Base-by-base conservation (phyloP, 768 basidiomycete genomes). In the Mycena latifolia region DNA sequence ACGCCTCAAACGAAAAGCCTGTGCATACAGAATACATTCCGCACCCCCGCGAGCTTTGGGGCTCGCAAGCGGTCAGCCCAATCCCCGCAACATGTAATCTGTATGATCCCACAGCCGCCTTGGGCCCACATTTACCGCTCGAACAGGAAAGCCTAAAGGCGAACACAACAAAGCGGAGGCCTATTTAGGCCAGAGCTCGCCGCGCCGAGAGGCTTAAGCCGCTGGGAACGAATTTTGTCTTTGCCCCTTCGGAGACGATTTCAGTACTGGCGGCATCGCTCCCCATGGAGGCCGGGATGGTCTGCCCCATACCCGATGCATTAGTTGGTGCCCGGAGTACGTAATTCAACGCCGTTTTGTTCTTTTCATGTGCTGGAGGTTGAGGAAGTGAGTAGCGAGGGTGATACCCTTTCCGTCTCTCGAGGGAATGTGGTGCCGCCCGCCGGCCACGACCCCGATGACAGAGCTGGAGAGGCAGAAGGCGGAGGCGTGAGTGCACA, bases 321-420 rank as follows among this genome's bases (percentile, higher is more conserved):
- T 50, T 50, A 27, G 57, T 50, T 59, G 57, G 35, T 17, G 20
- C 35, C 35, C 47, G 57, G 22, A 18, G 4, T 48, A 27, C 25
- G 31, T 37, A 59, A 15, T 2, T 50, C 57, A 59, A 59, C 57
- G 17, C 33, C 57, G 3, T 18, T 20, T 37, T 25, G 6, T 28
- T 10, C 3, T 39, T 61, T 61, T 51, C 2, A 51, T 50, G 22
- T 61, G 39, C 50, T 61, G 39, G 28, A 52, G 17, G 39, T 61
- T 33, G 59, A 61, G 59, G 59, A 61, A 31, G 29, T 52, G 59
- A 53, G 47, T 59, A 20, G 20, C 33, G 50, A 37, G 24, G 50
- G 39, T 29, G 39, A 43, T 61, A 33, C 37, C 37, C 47, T 41
- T 43, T 53, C 59, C 51, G 50, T 25, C 50, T 25, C 59, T 52